phyloP scores from a whole-genome alignment of 1,284 basidiomycete species.

The Heimioporus retisporus region DNA sequence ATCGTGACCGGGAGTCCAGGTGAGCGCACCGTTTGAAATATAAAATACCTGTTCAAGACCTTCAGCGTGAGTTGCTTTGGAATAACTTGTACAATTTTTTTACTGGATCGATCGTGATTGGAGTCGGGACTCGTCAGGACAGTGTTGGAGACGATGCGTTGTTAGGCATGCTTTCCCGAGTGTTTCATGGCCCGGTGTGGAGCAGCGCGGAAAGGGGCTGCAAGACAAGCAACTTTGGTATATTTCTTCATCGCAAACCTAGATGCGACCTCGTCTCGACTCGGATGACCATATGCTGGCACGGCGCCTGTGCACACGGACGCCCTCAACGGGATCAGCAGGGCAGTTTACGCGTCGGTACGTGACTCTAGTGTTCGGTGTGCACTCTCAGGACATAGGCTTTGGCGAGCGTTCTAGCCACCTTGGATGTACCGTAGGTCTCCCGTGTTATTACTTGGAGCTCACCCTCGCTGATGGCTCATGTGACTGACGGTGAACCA shows the following conservation, averaged over 20 bases:
- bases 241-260: slow-evolving; percentile 37
- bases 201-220: too few species aligned
- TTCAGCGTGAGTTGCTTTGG: too few species aligned
- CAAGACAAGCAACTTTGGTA: too few species aligned
- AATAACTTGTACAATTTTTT: too few species aligned
- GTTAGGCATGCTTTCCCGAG: too few species aligned
- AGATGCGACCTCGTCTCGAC: slow-evolving; percentile 69
- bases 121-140: too few species aligned
- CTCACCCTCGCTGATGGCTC: slow-evolving; percentile 32
- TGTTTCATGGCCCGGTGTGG: too few species aligned
- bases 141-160: too few species aligned
- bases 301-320: slow-evolving; percentile 83
- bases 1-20: slow-evolving; percentile 37
- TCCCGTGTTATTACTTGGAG: too few species aligned
- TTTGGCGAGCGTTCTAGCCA: slow-evolving; percentile 81
- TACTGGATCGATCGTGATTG: too few species aligned
- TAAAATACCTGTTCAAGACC: too few species aligned
- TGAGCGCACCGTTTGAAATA: slow-evolving; percentile 22
- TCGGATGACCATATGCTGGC: slow-evolving; percentile 66
- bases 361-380: slow-evolving; percentile 64
- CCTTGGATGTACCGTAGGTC: slow-evolving; percentile 86
- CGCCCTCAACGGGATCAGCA: slow-evolving; percentile 79
- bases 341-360: slow-evolving; percentile 73
- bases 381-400: slow-evolving; percentile 89
- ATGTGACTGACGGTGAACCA: slow-evolving; percentile 74